Percentiles rank a stretch among this genome's conserved stretches.
These are phyloP conservation scores for Aspergillus leporis DNA, from an alignment of 495 filamentous ascomycete genomes.

Conservation along the genomic window DNA sequence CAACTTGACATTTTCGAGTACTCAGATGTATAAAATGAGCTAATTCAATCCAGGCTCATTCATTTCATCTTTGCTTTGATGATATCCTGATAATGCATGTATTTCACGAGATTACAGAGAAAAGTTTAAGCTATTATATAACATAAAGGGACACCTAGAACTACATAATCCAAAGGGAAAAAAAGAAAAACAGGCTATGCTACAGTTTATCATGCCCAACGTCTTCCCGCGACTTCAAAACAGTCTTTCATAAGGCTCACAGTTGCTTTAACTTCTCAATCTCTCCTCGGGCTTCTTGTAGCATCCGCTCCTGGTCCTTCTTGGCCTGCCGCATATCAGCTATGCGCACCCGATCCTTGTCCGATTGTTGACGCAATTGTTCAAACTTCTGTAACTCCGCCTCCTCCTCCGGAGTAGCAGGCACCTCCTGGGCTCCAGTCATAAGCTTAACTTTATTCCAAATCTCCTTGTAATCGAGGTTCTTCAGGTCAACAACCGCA, in stretches of 20 bases:
- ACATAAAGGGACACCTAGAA: conserved; percentile 22
- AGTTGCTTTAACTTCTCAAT: conserved; percentile 39
- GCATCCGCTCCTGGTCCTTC: conserved; percentile 61
- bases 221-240: conserved; percentile 9
- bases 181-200: conserved; percentile 40
- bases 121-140: conserved; percentile 11
- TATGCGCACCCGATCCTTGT: conserved; percentile 54
- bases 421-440: conserved; percentile 65
- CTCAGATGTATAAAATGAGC: conserved; percentile 11
- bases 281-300: conserved; percentile 58
- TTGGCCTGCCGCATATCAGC: conserved; percentile 59
- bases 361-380: conserved; percentile 51
- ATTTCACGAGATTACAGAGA: not conserved
- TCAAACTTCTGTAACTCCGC: conserved; percentile 59
- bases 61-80: conserved; percentile 4
- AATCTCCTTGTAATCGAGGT: conserved; percentile 56
- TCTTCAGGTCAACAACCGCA: conserved; percentile 36
- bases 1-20: conserved; percentile 11
- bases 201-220: conserved; percentile 32
- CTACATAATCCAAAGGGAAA: conserved; percentile 28
- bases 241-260: conserved; percentile 17
- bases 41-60: not conserved
- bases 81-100: not conserved
- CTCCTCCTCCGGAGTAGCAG: conserved; percentile 61
- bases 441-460: conserved; percentile 63